Evolutionary conservation across 2,329 filamentous ascomycete genomes (phyloP).

Genomic region (Aureobasidium zeae): DNA sequence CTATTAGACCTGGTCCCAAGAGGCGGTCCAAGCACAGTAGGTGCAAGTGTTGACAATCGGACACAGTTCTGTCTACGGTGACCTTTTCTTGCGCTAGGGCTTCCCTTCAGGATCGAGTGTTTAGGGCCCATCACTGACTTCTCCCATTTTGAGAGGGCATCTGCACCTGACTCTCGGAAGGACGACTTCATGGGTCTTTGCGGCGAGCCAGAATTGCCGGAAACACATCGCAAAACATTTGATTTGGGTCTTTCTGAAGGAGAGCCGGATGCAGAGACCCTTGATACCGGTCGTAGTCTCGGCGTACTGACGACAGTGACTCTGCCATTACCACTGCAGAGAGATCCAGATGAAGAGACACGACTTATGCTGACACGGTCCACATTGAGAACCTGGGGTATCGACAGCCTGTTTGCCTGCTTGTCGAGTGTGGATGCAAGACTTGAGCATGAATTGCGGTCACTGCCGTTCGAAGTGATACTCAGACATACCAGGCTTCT

Average conservation of each 20-base stretch:
- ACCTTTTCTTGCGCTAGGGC: conserved; percentile 36
- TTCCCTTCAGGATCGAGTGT: conserved; percentile 37
- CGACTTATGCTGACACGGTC: conserved; percentile 30
- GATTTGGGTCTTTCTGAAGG: conserved; percentile 29
- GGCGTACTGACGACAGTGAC: conserved; percentile 30
- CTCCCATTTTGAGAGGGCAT: conserved; percentile 34
- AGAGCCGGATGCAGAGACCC: conserved; percentile 34
- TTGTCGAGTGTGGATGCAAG: conserved; percentile 22
- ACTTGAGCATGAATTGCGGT: conserved; percentile 20
- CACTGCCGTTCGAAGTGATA: conserved; percentile 20
- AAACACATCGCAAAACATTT: conserved; percentile 26
- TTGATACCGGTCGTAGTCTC: conserved; percentile 21
- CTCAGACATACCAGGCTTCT: conserved; percentile 21
- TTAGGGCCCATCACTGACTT: conserved; percentile 28
- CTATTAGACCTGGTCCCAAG: conserved; percentile 28
- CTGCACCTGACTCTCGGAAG: neutral
- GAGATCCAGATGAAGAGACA: conserved; percentile 26
- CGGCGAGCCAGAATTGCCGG: conserved; percentile 26
- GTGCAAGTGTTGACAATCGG: conserved; percentile 35
- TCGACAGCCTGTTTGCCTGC: conserved; percentile 23
- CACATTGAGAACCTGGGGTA: conserved; percentile 28
- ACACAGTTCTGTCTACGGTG: conserved; percentile 38
- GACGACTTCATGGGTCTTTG: conserved; percentile 21
- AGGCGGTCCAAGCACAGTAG: conserved; percentile 34
- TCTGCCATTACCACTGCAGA: conserved; percentile 20